These are phyloP conservation scores for Phylloporus sp. DNA, from an alignment of 768 basidiomycete genomes.

Conservation along the genomic window DNA sequence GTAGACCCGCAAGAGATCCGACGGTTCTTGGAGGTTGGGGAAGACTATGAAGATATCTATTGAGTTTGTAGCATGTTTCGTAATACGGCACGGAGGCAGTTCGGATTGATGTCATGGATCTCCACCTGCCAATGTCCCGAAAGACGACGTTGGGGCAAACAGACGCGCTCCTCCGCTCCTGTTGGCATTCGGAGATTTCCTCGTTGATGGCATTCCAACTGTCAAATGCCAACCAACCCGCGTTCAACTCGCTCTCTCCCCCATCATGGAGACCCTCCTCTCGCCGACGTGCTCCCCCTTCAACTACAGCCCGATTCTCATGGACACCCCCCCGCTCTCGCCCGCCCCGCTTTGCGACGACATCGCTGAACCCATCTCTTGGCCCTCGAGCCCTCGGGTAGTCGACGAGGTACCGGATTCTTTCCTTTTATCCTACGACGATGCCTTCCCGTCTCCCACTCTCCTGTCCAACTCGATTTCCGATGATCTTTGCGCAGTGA, in stretches of 20 bases:
- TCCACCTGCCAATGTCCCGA: constrained; percentile 12
- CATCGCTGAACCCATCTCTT: not conserved
- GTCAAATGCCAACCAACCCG: constrained; percentile 5
- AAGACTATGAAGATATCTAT: constrained; percentile 75
- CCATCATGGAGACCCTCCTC: not conserved
- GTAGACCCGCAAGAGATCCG: constrained; percentile 62
- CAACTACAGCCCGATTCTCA: not conserved
- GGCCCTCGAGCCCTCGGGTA: not conserved
- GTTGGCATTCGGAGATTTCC: constrained; percentile 12
- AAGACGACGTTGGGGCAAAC: constrained; percentile 18
- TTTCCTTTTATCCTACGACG: constrained; percentile 22
- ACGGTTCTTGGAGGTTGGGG: constrained; percentile 59
- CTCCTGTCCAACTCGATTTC: not conserved
- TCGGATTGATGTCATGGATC: constrained; percentile 2
- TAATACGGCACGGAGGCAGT: constrained; percentile 19
- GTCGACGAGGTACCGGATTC: constrained; percentile 5
- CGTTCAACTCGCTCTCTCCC: not conserved
- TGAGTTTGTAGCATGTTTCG: constrained; percentile 17
- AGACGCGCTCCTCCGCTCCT: constrained; percentile 9
- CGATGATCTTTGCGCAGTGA: constrained; percentile 15
- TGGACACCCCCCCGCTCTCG: not conserved
- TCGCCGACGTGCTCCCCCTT: not conserved
- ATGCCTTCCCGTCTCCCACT: constrained; percentile 3
- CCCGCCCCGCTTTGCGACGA: not conserved
- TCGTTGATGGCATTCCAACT: constrained; percentile 21